A percentile compares a stretch with the other conserved stretches of the same genome.
phyloP scores from a whole-genome alignment of 1,139 yeast genomes.

The Yamadazyma songkhlaensis region DNA sequence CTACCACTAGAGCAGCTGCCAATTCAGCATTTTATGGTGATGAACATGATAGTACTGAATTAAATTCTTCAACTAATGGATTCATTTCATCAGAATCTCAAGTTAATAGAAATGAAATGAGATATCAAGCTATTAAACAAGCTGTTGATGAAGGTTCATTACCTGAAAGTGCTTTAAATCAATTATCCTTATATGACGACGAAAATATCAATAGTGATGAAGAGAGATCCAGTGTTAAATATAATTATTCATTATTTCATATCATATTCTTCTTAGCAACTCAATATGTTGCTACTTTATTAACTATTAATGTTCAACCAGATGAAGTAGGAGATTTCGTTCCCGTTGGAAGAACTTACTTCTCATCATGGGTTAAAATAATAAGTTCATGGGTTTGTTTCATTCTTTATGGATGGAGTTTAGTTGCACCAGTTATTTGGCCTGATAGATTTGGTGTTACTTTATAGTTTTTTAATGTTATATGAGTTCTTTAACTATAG shows the following conservation, averaged over 20 bases:
- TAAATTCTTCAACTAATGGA: constrained; percentile 13
- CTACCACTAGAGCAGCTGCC: constrained; percentile 96
- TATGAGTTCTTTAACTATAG: background rate
- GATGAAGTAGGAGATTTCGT: constrained; percentile 86
- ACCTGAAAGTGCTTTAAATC: constrained; percentile 87
- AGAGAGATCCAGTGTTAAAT: constrained; percentile 67
- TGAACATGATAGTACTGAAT: constrained; percentile 21
- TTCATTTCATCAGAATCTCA: constrained; percentile 50
- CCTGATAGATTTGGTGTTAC: constrained; percentile 76
- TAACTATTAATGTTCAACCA: constrained; percentile 86
- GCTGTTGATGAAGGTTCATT: constrained; percentile 94
- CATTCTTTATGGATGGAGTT: constrained; percentile 82
- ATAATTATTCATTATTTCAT: constrained; percentile 88
- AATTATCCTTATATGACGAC: constrained; percentile 58
- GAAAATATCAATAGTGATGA: constrained; percentile 42
- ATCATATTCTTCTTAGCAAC: constrained; percentile 91
- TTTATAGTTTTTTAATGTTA: constrained; percentile 13
- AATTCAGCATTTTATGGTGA: constrained; percentile 55
- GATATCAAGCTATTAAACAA: constrained; percentile 84
- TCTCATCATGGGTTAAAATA: constrained; percentile 92
- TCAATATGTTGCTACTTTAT: constrained; percentile 91
- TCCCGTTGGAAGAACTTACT: constrained; percentile 96
- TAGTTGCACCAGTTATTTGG: constrained; percentile 83
- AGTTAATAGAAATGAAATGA: constrained; percentile 61
- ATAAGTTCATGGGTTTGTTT: constrained; percentile 92